phyloP scores from a whole-genome alignment of 2,329 filamentous ascomycete species.

The Macrophomina phaseolina region DNA sequence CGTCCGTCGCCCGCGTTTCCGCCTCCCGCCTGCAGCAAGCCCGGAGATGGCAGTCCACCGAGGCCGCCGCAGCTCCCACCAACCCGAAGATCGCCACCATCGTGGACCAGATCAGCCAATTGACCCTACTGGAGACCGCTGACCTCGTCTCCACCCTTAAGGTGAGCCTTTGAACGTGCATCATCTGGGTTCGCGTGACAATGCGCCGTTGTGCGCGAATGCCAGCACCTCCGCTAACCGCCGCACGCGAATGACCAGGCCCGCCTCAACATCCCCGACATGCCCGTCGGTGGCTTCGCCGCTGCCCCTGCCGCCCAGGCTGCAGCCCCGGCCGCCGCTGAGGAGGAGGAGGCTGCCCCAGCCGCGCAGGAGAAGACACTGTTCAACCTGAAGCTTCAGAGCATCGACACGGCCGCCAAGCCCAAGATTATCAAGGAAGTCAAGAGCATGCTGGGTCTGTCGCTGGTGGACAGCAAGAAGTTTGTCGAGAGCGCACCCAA shows the following conservation, averaged over 20 bases:
- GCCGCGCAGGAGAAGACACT: slow-evolving; percentile 92
- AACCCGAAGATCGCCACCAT: slow-evolving; percentile 95
- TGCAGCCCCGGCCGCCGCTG: slow-evolving; percentile 64
- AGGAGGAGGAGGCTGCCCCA: slow-evolving; percentile 87
- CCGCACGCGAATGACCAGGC: slow-evolving; percentile 61
- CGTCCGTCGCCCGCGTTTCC: slow-evolving; percentile 38
- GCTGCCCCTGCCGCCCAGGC: slow-evolving; percentile 67
- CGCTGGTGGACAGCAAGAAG: slow-evolving; percentile 99
- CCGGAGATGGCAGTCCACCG: slow-evolving; percentile 88
- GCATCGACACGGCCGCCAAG: slow-evolving; percentile 87
- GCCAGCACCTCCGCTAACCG: slow-evolving; percentile 27
- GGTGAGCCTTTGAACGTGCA: slow-evolving; percentile 59
- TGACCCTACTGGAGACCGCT: slow-evolving; percentile 96
- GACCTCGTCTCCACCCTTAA: slow-evolving; percentile 94
- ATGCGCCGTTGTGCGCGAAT: background rate
- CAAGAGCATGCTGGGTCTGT: slow-evolving; percentile 92
- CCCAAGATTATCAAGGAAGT: slow-evolving; percentile 99
- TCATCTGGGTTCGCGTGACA: background rate
- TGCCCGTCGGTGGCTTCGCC: slow-evolving; percentile 91
- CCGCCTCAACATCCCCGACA: slow-evolving; percentile 95
- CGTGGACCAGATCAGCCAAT: slow-evolving; percentile 97
- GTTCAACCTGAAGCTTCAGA: slow-evolving; percentile 93
- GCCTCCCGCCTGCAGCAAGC: slow-evolving; percentile 48
- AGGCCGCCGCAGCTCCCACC: slow-evolving; percentile 63
- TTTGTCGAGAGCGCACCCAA: slow-evolving; percentile 99